Conservation (phyloP, 2,329 filamentous ascomycete species). For the Neophaeococcomyces mojaviensis region DNA sequence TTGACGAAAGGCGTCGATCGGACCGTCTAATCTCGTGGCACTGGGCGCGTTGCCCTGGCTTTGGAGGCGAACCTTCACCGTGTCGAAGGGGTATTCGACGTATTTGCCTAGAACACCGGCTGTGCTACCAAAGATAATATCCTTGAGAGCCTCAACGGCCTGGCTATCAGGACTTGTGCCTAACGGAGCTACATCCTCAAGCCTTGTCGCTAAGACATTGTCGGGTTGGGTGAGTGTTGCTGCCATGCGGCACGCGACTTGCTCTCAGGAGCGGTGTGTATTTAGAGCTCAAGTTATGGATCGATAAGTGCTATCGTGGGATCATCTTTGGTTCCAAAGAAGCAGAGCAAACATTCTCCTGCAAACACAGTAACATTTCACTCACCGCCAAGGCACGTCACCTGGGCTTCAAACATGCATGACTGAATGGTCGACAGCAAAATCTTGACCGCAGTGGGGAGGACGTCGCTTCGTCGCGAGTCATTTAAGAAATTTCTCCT, state of each 20-base stretch:
- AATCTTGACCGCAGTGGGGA: no score
- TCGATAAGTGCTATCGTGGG: constrained; percentile 28
- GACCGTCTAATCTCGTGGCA: constrained; percentile 45
- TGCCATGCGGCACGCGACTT: constrained; percentile 16
- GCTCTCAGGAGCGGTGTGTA: background rate
- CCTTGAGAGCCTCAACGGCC: constrained; percentile 69
- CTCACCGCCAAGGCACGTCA: constrained; percentile 2
- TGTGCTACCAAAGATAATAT: constrained; percentile 77
- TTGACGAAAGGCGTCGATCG: constrained; percentile 74
- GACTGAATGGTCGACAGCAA: no score
- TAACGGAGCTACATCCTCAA: constrained; percentile 11
- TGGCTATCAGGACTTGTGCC: constrained; percentile 30
- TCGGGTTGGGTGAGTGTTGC: constrained; percentile 20
- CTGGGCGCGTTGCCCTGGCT: constrained; percentile 79
- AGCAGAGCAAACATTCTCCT: background rate
- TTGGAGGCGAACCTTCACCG: constrained; percentile 92
- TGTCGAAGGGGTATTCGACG: constrained; percentile 98
- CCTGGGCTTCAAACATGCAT: no score
- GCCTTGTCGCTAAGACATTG: constrained; percentile 13
- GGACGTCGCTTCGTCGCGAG: no score
- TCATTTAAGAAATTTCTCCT: no score
- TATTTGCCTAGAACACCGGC: constrained; percentile 89
- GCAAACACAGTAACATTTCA: background rate
- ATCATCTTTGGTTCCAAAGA: constrained; percentile 25
- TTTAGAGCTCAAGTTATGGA: no score